These are phyloP conservation scores for Rosa hybrid DNA, from an alignment of 331 rosid species.

Conservation along the genomic window DNA sequence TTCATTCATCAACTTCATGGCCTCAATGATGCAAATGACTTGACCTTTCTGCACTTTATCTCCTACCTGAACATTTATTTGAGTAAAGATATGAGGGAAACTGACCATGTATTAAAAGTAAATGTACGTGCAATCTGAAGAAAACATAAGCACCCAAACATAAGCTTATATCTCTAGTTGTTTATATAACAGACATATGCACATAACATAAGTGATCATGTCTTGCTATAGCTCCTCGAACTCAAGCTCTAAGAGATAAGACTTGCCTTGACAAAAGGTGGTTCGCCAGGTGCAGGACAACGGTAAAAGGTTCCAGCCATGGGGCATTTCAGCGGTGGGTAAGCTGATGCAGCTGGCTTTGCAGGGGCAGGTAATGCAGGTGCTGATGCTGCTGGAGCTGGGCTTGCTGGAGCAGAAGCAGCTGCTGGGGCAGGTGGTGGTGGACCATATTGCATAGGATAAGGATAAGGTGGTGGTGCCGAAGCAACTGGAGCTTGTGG, in stretches of 20 bases:
- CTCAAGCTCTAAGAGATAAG: background rate
- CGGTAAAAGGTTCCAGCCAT: slow-evolving; percentile 96
- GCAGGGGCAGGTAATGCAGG: slow-evolving; percentile 54
- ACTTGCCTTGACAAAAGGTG: slow-evolving; percentile 79
- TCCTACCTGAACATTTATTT: slow-evolving; percentile 64
- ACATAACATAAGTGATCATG: background rate
- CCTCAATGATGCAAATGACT: slow-evolving; percentile 82
- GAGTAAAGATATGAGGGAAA: slow-evolving; percentile 12
- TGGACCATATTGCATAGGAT: slow-evolving; percentile 39
- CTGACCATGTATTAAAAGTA: background rate
- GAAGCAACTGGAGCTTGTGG: slow-evolving; percentile 29
- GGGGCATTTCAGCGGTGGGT: slow-evolving; percentile 75
- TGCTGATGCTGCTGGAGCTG: slow-evolving; percentile 28
- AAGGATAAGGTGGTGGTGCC: slow-evolving; percentile 30
- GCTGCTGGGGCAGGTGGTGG: slow-evolving; percentile 45
- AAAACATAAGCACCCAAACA: background rate
- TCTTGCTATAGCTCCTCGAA: background rate
- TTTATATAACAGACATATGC: background rate
- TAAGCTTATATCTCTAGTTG: background rate
- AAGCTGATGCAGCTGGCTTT: slow-evolving; percentile 60
- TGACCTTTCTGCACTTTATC: slow-evolving; percentile 93
- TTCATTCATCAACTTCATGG: slow-evolving; percentile 96
- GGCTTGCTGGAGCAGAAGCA: slow-evolving; percentile 29
- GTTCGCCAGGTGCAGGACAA: slow-evolving; percentile 75
- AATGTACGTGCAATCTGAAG: background rate